A percentile compares a stretch with the other conserved stretches of the same genome.
These are phyloP conservation scores for Jaminaea rosea DNA, from an alignment of 1,284 basidiomycete genomes.

Conservation along the genomic window DNA sequence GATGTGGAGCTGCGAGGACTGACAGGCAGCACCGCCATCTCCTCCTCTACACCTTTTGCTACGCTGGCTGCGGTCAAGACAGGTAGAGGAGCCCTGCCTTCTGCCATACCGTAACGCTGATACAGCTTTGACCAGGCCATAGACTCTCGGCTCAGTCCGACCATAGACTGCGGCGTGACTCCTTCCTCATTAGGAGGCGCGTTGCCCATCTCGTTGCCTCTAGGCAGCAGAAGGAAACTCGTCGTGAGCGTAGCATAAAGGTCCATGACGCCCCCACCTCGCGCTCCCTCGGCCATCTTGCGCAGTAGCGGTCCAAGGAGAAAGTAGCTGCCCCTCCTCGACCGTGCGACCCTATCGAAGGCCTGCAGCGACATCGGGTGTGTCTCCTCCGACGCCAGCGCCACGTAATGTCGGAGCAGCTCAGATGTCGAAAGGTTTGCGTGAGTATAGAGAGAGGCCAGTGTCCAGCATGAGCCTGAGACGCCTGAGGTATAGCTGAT, in stretches of 20 bases:
- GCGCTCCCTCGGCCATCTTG: conserved; percentile 29
- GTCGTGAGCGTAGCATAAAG: conserved; percentile 40
- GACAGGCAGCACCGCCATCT: too few species aligned
- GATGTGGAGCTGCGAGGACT: too few species aligned
- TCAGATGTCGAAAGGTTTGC: conserved; percentile 21
- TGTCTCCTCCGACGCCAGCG: conserved; percentile 29
- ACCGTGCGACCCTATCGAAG: conserved; percentile 33
- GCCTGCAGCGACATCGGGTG: conserved; percentile 41
- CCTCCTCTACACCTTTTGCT: not conserved
- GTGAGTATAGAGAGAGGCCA: conserved; percentile 34
- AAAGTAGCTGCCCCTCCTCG: conserved; percentile 35
- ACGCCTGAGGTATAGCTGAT: conserved; percentile 42
- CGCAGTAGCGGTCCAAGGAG: conserved; percentile 35
- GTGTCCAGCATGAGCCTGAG: conserved; percentile 46
- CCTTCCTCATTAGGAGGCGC: conserved; percentile 4
- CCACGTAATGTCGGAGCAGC: conserved; percentile 26
- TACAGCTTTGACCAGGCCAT: conserved; percentile 31
- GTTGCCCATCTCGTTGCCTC: too few species aligned
- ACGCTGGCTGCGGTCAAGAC: conserved; percentile 37
- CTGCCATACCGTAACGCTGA: conserved; percentile 18
- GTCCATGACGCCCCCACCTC: conserved; percentile 42
- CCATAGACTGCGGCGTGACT: not conserved
- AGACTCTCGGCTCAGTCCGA: too few species aligned
- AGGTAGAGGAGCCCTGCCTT: conserved; percentile 27
- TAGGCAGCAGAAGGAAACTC: conserved; percentile 30